Base-by-base conservation (phyloP, 2,329 filamentous ascomycete genomes). In the Cytospora chrysosperma region DNA sequence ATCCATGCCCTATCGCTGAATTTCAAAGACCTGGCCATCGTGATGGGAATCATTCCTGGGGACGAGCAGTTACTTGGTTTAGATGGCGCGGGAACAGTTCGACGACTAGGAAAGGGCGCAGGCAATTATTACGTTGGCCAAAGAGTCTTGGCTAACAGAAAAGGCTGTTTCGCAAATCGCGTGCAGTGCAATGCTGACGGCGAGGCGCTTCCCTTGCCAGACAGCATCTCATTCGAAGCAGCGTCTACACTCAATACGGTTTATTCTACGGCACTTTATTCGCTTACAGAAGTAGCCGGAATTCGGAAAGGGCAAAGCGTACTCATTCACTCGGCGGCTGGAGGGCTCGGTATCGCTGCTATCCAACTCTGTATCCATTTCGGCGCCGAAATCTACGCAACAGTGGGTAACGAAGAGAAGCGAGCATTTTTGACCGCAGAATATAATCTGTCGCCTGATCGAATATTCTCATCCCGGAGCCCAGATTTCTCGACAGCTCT, bases 401-500 rank as follows among this genome's bases (percentile, higher is more conserved):
- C 59, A 8, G 51, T 54, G 24, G 68, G 71, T 13, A 56, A 51
- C 40, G 59, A 61, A 7, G 50, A 55, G 28, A 61, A 61, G 59
- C 21, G 50, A 34, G 52, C 21, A 13, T 61, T 54, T 19, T 32
- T 52, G 24, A n/a, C 51, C 19, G 40, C 43, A 15, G 15, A 58
- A 7, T 47, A 27, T 2, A 40, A 40, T 26, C 56, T 58, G 7
- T 19, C 21, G n/a, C 56, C 30, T 7, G 27, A 40, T 50, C 50
- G 51, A 32, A 75, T 79, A 27, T 73, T 78, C 62, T 70, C 71
- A 34, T 61, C 58, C 8, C 58, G 58, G 34, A 52, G 32, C 19
- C 40, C 47, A 17, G 73, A 70, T 2, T 79, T 79, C 64, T 66
- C 67, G 2, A 40, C 65, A 0, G 71, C 69, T 1, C 59, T 78